Evolutionary conservation across 2,329 filamentous ascomycete species (phyloP).

Genomic region (Pyricularia sp.): DNA sequence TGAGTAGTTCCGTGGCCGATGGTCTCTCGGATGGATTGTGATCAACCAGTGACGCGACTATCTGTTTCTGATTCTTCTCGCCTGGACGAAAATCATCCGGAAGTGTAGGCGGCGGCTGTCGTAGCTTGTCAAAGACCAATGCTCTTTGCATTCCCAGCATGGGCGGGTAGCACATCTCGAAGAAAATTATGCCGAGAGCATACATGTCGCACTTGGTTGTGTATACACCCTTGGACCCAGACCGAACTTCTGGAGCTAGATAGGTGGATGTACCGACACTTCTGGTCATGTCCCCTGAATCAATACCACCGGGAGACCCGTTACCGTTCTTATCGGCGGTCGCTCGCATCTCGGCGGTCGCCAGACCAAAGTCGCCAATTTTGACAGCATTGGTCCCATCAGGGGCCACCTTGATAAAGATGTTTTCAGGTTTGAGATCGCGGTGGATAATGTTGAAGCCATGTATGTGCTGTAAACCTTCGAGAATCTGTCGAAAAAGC

Average conservation of each 20-base stretch:
- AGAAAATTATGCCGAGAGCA: constrained; percentile 93
- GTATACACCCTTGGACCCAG: constrained; percentile 65
- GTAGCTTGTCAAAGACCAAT: constrained; percentile 56
- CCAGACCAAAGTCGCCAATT: constrained; percentile 93
- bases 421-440: constrained; percentile 93
- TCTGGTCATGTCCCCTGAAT: constrained; percentile 57
- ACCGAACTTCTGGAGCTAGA: constrained; percentile 83
- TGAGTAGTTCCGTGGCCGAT: constrained; percentile 70
- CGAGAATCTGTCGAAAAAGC: constrained; percentile 81
- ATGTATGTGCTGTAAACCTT: constrained; percentile 86
- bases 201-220: constrained; percentile 86
- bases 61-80: constrained; percentile 66
- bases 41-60: constrained; percentile 70
- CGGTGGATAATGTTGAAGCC: constrained; percentile 86
- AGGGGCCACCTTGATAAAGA: constrained; percentile 65
- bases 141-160: constrained; percentile 56
- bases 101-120: constrained; percentile 57
- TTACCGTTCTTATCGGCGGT: constrained; percentile 36
- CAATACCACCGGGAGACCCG: constrained; percentile 21
- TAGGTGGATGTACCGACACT: constrained; percentile 78
- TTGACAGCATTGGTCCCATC: constrained; percentile 84
- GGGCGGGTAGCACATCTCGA: constrained; percentile 81
- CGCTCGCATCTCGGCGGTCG: constrained; percentile 75
- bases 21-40: constrained; percentile 78
- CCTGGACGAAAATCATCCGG: constrained; percentile 63